Conservation (phyloP, 495 filamentous ascomycete genomes). For the Trichoderma asperelloides region DNA sequence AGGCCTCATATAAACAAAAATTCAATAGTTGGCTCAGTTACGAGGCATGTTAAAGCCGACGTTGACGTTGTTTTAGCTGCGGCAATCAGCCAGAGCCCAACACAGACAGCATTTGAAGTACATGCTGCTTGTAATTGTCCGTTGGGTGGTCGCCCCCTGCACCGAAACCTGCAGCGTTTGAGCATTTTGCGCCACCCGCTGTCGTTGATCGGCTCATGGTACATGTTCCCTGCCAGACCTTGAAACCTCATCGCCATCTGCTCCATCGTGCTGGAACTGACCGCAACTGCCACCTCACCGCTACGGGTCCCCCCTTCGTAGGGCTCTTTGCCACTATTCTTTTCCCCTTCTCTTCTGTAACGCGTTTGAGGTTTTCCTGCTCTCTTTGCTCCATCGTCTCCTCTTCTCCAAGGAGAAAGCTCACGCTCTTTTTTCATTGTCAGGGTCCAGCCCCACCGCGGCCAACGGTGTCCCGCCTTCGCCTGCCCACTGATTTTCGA, state of each 20-base stretch:
- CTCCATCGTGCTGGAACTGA: too few species aligned
- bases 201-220: neutral
- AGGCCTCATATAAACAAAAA: too few species aligned
- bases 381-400: neutral
- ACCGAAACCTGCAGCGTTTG: slow-evolving; percentile 3
- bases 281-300: too few species aligned
- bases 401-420: neutral
- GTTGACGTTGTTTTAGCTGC: too few species aligned
- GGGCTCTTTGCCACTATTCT: too few species aligned
- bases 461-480: neutral
- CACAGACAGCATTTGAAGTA: too few species aligned
- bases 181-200: neutral
- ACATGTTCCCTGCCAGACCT: neutral
- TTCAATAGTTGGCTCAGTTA: too few species aligned
- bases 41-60: too few species aligned
- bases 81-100: too few species aligned
- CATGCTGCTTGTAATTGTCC: too few species aligned
- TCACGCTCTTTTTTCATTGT: neutral
- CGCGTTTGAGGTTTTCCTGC: neutral
- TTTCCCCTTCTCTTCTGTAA: too few species aligned
- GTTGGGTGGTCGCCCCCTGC: neutral
- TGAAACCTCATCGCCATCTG: neutral
- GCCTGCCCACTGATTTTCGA: slow-evolving; percentile 3
- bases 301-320: too few species aligned
- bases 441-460: neutral